These are phyloP conservation scores for Cucumis sativus DNA, from an alignment of 306 rosid species.

Conservation along the genomic window DNA sequence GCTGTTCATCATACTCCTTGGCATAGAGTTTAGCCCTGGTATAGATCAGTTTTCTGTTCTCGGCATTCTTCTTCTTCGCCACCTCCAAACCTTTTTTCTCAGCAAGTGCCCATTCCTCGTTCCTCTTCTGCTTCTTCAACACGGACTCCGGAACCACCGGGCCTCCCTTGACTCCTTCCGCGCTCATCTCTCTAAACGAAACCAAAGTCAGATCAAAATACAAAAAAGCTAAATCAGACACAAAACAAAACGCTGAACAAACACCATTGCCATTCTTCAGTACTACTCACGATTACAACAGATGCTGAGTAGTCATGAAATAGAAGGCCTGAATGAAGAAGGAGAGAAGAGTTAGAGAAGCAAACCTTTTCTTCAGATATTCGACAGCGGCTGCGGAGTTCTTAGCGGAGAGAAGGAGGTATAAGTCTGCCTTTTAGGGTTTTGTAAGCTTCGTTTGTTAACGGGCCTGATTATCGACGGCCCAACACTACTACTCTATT, in stretches of 20 bases:
- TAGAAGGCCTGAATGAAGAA: neutral
- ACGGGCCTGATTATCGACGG: neutral
- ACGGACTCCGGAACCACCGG: slow-evolving; percentile 55
- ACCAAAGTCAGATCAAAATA: neutral
- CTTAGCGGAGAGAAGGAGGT: neutral
- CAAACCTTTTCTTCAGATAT: neutral
- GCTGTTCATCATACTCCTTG: slow-evolving; percentile 51
- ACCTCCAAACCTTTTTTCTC: slow-evolving; percentile 40
- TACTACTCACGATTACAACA: neutral
- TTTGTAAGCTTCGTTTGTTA: neutral
- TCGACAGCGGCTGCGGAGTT: neutral
- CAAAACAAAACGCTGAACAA: neutral
- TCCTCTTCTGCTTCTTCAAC: slow-evolving; percentile 71
- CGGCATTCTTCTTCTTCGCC: slow-evolving; percentile 50
- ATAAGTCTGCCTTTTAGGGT: neutral
- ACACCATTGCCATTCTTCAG: neutral
- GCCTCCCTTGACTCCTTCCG: slow-evolving; percentile 28
- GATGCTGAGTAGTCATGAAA: neutral
- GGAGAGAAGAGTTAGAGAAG: neutral
- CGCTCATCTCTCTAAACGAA: slow-evolving; percentile 39
- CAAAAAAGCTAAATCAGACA: neutral
- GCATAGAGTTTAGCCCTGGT: slow-evolving; percentile 62
- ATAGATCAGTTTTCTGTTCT: slow-evolving; percentile 50
- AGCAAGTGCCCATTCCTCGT: slow-evolving; percentile 66
- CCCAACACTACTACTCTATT: neutral